These are phyloP conservation scores for Xylaria sp. DNA, from an alignment of 2,329 filamentous ascomycete species.

Conservation along the genomic window DNA sequence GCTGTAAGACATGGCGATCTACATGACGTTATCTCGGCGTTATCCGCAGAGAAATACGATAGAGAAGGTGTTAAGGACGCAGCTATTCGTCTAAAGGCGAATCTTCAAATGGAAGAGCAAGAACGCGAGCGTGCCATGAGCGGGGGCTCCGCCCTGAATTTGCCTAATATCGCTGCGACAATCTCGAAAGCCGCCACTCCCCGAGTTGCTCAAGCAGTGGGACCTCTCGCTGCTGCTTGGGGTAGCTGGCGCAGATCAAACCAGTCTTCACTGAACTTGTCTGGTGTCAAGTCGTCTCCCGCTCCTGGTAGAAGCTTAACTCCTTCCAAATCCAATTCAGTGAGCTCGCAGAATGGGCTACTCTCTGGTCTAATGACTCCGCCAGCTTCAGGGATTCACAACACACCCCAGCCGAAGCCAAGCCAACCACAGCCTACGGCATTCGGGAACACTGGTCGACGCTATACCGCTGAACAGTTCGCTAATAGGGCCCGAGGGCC, in stretches of 20 bases:
- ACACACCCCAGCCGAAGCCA: constrained; percentile 62
- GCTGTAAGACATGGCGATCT: constrained; percentile 91
- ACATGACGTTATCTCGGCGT: constrained; percentile 85
- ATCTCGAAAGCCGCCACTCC: constrained; percentile 83
- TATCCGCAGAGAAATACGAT: constrained; percentile 81
- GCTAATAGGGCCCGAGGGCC: constrained; percentile 53
- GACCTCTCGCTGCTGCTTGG: constrained; percentile 86
- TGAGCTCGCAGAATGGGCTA: constrained; percentile 66
- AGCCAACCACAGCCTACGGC: constrained; percentile 66
- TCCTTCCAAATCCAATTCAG: constrained; percentile 67
- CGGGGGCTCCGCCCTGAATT: constrained; percentile 71
- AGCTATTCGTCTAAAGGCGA: constrained; percentile 90
- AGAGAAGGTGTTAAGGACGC: constrained; percentile 85
- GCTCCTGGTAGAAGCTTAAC: constrained; percentile 60
- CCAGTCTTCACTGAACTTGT: constrained; percentile 59
- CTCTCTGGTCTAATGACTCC: constrained; percentile 88
- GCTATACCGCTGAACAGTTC: constrained; percentile 64
- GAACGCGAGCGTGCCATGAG: constrained; percentile 88
- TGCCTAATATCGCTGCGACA: constrained; percentile 81
- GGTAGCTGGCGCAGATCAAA: constrained; percentile 87
- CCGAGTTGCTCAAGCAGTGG: constrained; percentile 84
- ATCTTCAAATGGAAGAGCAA: constrained; percentile 97
- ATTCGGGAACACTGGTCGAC: constrained; percentile 69
- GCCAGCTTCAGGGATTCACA: constrained; percentile 79
- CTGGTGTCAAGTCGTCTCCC: constrained; percentile 53